Base-by-base conservation (phyloP, 2,329 filamentous ascomycete genomes). In the Fusarium solani-melongenae region DNA sequence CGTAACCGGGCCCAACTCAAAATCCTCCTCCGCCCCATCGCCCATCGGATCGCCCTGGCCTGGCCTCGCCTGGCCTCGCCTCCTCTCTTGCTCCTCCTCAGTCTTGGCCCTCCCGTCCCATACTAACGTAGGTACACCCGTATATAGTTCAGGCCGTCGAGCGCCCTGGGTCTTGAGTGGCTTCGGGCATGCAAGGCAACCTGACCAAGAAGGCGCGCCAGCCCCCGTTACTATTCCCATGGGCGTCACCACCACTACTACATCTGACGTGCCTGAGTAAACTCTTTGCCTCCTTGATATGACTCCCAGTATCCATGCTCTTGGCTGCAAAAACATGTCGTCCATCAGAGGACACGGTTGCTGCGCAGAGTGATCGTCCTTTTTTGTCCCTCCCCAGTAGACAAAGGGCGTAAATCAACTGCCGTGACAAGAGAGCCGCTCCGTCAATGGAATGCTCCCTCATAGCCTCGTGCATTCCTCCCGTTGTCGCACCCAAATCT, bases 401-500 rank as follows among this genome's bases (percentile, higher is more conserved):
- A 68, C 70, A 73, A 71, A 73, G 67, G 71, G 71, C 63, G 55
- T 61, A 49, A 61, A 58, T 51, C 53, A 67, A 53, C 55, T 36
- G 49, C 49, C 64, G 70, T 73, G 70, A 71, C 60, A 73, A 55
- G 59, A 70, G 67, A 73, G 44, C 24, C 44, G 60, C 55, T 38
- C 22, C 58, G 33, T 65, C 69, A 41, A 73, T 79, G 78, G 78
- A 79, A 79, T 79, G 78, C 77, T 76, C 70, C 61, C 69, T 72
- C 75, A 76, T 74, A 72, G 76, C 67, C 75, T 70, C 72, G 67
- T 70, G 65, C 78, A 79, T 79, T 79, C 78, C 78, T 77, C 71
- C 64, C 74, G 41, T 58, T 55, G 66, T 67, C 63, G 64, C 70
- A 69, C 70, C 49, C 71, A 68, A 63, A 74, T 64, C 61, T 61